These are phyloP conservation scores for Arachis monticola DNA, from an alignment of 331 rosid genomes.

Conservation along the genomic window DNA sequence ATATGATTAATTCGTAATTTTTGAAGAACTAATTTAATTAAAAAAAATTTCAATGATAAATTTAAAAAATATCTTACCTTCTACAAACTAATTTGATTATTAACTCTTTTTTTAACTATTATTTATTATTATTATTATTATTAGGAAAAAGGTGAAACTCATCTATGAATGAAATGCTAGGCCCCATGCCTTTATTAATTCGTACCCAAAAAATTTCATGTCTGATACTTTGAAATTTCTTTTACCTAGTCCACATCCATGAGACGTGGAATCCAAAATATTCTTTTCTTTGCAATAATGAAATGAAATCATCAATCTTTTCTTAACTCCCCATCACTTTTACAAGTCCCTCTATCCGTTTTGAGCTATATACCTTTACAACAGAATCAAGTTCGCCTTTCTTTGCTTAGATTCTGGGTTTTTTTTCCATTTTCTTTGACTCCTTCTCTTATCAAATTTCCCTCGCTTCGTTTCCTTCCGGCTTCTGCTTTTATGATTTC, in stretches of 20 bases:
- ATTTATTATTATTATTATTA: too few species aligned
- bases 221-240: neutral
- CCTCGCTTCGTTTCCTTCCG: constrained; percentile 22
- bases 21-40: too few species aligned
- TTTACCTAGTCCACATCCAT: neutral
- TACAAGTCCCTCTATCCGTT: constrained; percentile 38
- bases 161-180: too few species aligned
- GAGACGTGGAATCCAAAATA: constrained; percentile 35
- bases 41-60: too few species aligned
- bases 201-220: too few species aligned
- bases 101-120: too few species aligned
- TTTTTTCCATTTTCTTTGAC: constrained; percentile 43
- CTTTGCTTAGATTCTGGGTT: constrained; percentile 68
- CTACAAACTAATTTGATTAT: too few species aligned
- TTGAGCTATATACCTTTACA: constrained; percentile 45
- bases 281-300: constrained; percentile 33
- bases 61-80: too few species aligned
- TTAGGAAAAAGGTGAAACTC: too few species aligned
- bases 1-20: too few species aligned
- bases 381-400: constrained; percentile 42
- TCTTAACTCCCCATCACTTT: constrained; percentile 33
- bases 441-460: constrained; percentile 47
- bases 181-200: too few species aligned
- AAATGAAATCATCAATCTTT: neutral
- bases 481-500: neutral